These are phyloP conservation scores for Sicyos baderoa DNA, from an alignment of 306 rosid genomes.

Conservation along the genomic window DNA sequence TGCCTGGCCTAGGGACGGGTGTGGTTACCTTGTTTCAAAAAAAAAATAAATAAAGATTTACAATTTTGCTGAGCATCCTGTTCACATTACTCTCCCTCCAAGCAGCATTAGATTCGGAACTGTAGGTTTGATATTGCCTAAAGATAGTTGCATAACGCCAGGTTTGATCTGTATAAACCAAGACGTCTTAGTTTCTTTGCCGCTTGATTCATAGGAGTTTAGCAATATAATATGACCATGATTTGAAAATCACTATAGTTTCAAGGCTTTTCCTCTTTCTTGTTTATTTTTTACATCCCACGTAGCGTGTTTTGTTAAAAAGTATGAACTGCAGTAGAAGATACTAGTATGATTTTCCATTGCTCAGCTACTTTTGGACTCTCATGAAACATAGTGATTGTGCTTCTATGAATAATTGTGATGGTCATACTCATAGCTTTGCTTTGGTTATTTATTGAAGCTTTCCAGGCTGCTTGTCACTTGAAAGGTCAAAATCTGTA, in stretches of 20 bases:
- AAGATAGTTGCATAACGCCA: background rate
- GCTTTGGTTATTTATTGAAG: background rate
- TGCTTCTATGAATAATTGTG: background rate
- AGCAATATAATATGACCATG: background rate
- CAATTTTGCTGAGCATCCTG: background rate
- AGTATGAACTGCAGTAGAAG: background rate
- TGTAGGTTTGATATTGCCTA: conserved; percentile 10
- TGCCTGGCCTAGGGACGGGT: too few species aligned
- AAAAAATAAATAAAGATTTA: too few species aligned
- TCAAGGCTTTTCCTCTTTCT: background rate
- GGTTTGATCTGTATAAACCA: background rate
- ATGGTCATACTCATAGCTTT: background rate
- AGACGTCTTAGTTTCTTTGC: background rate
- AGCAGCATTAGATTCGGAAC: background rate
- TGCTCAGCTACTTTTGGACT: background rate
- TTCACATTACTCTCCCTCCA: background rate
- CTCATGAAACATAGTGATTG: background rate
- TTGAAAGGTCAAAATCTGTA: conserved; percentile 5
- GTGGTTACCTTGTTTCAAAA: too few species aligned
- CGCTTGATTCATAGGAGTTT: background rate
- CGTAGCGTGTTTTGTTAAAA: background rate
- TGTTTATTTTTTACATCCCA: background rate
- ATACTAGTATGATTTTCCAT: background rate
- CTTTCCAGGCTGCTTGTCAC: background rate
- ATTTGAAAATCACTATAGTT: background rate